Evolutionary conservation across 805 yeast species (phyloP).

Genomic region (Candida insectorum): DNA sequence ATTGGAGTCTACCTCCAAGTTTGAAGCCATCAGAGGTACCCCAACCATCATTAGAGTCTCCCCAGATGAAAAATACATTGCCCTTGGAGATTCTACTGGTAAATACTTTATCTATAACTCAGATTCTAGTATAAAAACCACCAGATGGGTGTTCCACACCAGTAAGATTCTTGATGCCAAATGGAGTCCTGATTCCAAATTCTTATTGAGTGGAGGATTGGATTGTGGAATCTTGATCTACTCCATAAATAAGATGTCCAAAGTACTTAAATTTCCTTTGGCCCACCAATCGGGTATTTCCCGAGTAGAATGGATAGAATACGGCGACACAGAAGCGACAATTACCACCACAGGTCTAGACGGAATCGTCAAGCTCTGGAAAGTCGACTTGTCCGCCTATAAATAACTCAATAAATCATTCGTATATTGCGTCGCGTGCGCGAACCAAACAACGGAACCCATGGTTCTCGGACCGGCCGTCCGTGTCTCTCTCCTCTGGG

Average conservation of each 20-base stretch:
- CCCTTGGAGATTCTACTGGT: constrained; percentile 85
- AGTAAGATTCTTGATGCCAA: constrained; percentile 71
- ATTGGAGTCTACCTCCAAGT: constrained; percentile 36
- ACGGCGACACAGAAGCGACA: constrained; percentile 18
- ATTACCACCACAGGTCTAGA: constrained; percentile 78
- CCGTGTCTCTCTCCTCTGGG: no score
- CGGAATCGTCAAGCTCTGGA: constrained; percentile 77
- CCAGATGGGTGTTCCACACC: constrained; percentile 95
- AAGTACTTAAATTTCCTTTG: constrained; percentile 66
- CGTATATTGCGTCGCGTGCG: no score
- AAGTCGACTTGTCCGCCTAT: constrained; percentile 17
- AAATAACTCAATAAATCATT: no score
- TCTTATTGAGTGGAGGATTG: constrained; percentile 73
- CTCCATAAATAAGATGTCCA: constrained; percentile 74
- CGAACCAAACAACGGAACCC: no score
- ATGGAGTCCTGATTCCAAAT: constrained; percentile 76
- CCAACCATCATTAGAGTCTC: constrained; percentile 60
- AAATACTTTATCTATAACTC: constrained; percentile 73
- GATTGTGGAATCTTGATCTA: constrained; percentile 82
- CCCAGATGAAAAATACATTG: constrained; percentile 63
- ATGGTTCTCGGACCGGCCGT: no score
- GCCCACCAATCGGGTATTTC: constrained; percentile 90
- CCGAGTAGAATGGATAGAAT: constrained; percentile 65
- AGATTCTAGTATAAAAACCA: constrained; percentile 60
- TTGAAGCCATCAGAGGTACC: constrained; percentile 46